phyloP scores from a whole-genome alignment of 331 rosid species.

The Phaseolus coccineus region DNA sequence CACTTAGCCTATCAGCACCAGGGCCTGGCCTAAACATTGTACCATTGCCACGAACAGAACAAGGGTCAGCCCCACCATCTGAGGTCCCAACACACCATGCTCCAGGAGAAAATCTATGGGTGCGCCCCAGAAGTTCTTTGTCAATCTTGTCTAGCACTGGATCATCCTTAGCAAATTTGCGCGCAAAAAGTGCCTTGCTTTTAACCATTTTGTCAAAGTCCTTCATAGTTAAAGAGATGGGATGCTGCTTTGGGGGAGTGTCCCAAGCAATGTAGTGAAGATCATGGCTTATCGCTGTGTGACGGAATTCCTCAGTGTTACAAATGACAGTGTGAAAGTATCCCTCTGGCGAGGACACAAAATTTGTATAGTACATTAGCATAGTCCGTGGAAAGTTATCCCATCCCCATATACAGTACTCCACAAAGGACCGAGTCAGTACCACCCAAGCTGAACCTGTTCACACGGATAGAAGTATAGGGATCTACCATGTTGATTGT shows the following conservation, averaged over 20 bases:
- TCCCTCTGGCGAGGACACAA: conserved; percentile 66
- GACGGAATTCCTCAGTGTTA: conserved; percentile 71
- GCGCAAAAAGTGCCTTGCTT: conserved; percentile 89
- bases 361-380: conserved; percentile 66
- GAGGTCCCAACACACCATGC: conserved; percentile 86
- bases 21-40: conserved; percentile 74
- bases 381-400: conserved; percentile 63
- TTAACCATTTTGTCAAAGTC: conserved; percentile 80
- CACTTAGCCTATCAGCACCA: conserved; percentile 73
- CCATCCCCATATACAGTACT: conserved; percentile 72
- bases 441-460: conserved; percentile 69
- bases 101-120: conserved; percentile 74
- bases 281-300: conserved; percentile 80
- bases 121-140: conserved; percentile 79
- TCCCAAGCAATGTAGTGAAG: conserved; percentile 99
- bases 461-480: conserved; percentile 31
- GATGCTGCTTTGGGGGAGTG: conserved; percentile 98
- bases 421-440: conserved; percentile 58
- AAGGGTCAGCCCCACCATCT: conserved; percentile 76
- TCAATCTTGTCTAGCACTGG: conserved; percentile 85
- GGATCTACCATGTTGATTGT: conserved; percentile 22
- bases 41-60: conserved; percentile 74
- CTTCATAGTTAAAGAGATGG: conserved; percentile 68
- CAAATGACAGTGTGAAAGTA: conserved; percentile 93
- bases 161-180: conserved; percentile 84